Percentiles rank a stretch among this genome's conserved stretches.
These are phyloP conservation scores for Mycena crocata DNA, from an alignment of 768 basidiomycete species.

Conservation along the genomic window DNA sequence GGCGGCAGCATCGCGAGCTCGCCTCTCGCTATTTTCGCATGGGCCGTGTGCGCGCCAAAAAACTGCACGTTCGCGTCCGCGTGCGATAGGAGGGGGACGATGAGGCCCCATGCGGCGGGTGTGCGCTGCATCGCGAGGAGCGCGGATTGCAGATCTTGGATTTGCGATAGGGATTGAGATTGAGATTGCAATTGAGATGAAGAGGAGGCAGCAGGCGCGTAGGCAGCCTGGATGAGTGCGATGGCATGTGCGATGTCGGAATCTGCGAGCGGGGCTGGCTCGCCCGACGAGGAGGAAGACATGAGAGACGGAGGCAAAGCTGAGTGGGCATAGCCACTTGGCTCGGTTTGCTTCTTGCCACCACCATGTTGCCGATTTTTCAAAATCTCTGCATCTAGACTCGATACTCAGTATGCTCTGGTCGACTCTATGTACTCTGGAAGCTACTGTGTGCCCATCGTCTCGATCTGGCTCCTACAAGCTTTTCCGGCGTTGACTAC, in stretches of 20 bases:
- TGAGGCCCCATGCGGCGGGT: slow-evolving; percentile 86
- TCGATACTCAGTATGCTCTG: too few species aligned
- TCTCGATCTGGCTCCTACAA: too few species aligned
- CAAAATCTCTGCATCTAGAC: too few species aligned
- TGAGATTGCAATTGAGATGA: neutral
- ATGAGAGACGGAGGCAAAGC: too few species aligned
- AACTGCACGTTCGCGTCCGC: slow-evolving; percentile 89
- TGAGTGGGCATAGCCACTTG: too few species aligned
- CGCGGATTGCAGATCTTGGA: slow-evolving; percentile 58
- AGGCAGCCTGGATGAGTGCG: slow-evolving; percentile 38
- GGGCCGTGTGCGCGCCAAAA: slow-evolving; percentile 93
- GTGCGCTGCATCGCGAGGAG: slow-evolving; percentile 21
- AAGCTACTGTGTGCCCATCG: too few species aligned
- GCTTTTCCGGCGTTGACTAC: too few species aligned
- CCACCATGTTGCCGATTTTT: too few species aligned
- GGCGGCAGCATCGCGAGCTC: neutral
- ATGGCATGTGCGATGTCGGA: slow-evolving; percentile 28
- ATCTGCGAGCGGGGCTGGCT: neutral
- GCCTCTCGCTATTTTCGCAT: slow-evolving; percentile 93
- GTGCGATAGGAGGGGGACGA: slow-evolving; percentile 79
- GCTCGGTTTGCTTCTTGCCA: too few species aligned
- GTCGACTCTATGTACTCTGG: too few species aligned
- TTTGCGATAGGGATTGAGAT: slow-evolving; percentile 46
- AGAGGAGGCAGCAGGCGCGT: slow-evolving; percentile 49
- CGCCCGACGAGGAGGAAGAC: neutral